Evolutionary conservation across 164 flowering plant species (phyloP), one percentile per base, ranked within the genome.

Genomic region (Tinospora cordifolia): DNA sequence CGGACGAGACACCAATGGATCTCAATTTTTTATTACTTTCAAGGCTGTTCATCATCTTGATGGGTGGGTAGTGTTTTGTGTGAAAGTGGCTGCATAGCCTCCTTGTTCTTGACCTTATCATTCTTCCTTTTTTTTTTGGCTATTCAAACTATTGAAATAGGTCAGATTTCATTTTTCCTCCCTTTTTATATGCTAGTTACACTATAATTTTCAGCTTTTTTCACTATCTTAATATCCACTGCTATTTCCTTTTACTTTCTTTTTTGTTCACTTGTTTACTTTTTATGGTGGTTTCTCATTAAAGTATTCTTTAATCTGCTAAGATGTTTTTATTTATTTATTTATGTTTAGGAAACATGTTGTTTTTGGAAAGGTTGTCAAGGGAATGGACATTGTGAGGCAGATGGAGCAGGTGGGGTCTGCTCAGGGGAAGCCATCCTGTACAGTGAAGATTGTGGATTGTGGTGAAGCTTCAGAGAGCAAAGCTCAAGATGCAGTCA

Each of bases 291-390:
- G 36, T 30, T 30, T 30, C 36, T 40, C 39, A 19, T 26, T 36
- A 13, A 17, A 15, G 9, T 1, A 36, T 41, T 69, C 25, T 36
- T 62, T 49, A 66, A 12, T n/a, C 24, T n/a, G 65, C 67, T 60
- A 14, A 21, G 17, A 22, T 47, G 24, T n/a, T 5, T 47, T 0
- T 19, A 12, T 66, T 66, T 66, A 6, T 83, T 81, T 62, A n/a
- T n/a, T n/a, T n/a, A n/a, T n/a, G n/a, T 84, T 71, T 87, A 94
- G 99, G 84, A 88, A 87, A 74, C 78, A 78, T 80, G 84, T 88
- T 46, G 97, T 89, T 8, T 90, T 94, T 80, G 99, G 99, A 65
- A 90, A 89, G 80, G 90, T 94, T 76, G 87, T 89, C 38, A 78
- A 87, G 69, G 98, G 99, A 39, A 75, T 73, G 62, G 91, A 89